Evolutionary conservation across 257 asterid species (phyloP).

Genomic region (Solanum peruvianum): DNA sequence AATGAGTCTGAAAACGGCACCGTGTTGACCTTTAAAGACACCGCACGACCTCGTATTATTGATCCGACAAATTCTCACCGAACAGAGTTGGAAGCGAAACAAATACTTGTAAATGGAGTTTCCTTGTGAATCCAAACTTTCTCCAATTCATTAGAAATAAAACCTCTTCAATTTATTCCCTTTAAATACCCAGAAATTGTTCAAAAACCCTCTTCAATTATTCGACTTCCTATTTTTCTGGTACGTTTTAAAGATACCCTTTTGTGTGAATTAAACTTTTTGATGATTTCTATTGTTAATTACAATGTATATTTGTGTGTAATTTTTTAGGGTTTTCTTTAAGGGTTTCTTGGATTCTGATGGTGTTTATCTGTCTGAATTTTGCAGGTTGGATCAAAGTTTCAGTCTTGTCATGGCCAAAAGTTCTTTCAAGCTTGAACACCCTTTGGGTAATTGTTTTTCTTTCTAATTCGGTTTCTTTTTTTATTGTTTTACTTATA

Average conservation of each 20-base stretch:
- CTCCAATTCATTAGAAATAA: background rate
- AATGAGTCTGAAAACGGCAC: background rate
- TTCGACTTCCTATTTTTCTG: background rate
- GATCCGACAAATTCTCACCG: background rate
- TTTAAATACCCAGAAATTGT: background rate
- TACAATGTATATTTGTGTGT: background rate
- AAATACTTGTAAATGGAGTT: background rate
- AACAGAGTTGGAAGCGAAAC: background rate
- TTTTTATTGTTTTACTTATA: background rate
- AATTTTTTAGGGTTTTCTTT: background rate
- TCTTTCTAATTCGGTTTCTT: background rate
- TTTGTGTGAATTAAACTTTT: background rate
- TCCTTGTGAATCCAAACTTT: background rate
- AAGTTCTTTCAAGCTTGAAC: constrained; percentile 39
- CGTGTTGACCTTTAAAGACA: background rate
- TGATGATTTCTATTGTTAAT: background rate
- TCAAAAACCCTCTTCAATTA: background rate
- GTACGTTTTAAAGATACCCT: constrained; percentile 1
- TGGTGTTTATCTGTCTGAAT: constrained; percentile 27
- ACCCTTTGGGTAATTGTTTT: constrained; percentile 31
- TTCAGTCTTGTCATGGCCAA: constrained; percentile 33
- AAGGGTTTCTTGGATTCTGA: constrained; percentile 8
- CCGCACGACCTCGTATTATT: background rate
- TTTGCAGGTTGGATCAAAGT: constrained; percentile 25
- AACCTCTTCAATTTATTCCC: background rate